A percentile compares a stretch with the other conserved stretches of the same genome.
phyloP scores from a whole-genome alignment of 352 stramenopile genomes.

The Phytophthora sansomeana region DNA sequence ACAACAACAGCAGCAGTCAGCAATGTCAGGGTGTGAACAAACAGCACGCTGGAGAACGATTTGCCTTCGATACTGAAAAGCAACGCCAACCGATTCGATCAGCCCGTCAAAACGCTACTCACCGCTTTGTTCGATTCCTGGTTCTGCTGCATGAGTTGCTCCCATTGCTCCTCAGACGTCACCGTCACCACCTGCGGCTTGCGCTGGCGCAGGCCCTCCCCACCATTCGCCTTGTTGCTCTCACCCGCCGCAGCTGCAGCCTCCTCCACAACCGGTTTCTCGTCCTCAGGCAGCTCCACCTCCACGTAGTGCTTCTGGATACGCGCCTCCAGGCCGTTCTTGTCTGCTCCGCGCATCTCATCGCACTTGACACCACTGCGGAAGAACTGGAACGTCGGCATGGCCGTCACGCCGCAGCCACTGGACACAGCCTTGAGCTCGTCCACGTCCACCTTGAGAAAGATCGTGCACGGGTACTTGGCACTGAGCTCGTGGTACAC shows the following conservation, averaged over 20 bases:
- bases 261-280: slow-evolving; percentile 46
- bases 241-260: background rate
- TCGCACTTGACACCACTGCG: slow-evolving; percentile 90
- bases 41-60: background rate
- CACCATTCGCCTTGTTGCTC: slow-evolving; percentile 1
- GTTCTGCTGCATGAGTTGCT: slow-evolving; percentile 55
- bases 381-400: slow-evolving; percentile 97
- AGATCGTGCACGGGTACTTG: slow-evolving; percentile 85
- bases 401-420: slow-evolving; percentile 85
- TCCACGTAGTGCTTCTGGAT: slow-evolving; percentile 86
- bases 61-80: too few relatives aligned
- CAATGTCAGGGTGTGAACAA: background rate
- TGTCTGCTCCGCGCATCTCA: slow-evolving; percentile 89
- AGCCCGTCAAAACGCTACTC: slow-evolving; percentile 11
- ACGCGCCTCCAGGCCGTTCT: slow-evolving; percentile 56
- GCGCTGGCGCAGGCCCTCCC: slow-evolving; percentile 61
- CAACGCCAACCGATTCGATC: too few relatives aligned
- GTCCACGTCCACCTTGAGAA: slow-evolving; percentile 92
- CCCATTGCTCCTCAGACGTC: slow-evolving; percentile 63
- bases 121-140: slow-evolving; percentile 55
- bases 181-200: slow-evolving; percentile 61
- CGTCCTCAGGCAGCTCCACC: slow-evolving; percentile 73
- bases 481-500: slow-evolving; percentile 87
- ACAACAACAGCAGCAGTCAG: slow-evolving; percentile 1
- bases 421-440: slow-evolving; percentile 62